These are phyloP conservation scores for Puya raimondii DNA, from an alignment of 176 grass and related monocot species.

Conservation along the genomic window DNA sequence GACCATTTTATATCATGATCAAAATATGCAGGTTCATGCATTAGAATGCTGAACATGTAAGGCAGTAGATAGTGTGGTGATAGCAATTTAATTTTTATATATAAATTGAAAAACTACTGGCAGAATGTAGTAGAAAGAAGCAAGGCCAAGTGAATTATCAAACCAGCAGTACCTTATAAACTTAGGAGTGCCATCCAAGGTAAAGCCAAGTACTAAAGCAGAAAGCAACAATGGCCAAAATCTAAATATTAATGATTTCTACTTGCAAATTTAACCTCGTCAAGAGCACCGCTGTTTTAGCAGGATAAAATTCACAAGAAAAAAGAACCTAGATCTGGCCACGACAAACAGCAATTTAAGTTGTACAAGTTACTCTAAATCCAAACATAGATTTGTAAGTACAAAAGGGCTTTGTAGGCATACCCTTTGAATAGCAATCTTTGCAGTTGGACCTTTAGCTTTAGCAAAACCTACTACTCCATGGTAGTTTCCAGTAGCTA, in stretches of 20 bases:
- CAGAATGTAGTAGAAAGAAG: neutral
- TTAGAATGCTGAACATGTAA: too few relatives aligned
- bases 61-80: too few relatives aligned
- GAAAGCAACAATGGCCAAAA: neutral
- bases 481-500: conserved; percentile 91
- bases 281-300: neutral
- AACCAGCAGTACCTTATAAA: neutral
- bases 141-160: neutral
- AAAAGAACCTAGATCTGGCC: too few relatives aligned
- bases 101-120: too few relatives aligned
- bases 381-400: neutral
- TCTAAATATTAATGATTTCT: neutral
- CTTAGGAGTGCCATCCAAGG: neutral
- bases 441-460: conserved; percentile 75
- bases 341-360: neutral
- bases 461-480: conserved; percentile 91
- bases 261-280: neutral
- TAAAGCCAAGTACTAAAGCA: neutral
- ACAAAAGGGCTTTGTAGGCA: neutral
- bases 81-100: too few relatives aligned
- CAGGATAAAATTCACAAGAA: too few relatives aligned
- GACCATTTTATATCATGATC: too few relatives aligned
- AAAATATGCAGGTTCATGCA: too few relatives aligned
- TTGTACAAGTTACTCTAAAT: too few relatives aligned
- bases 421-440: conserved; percentile 93